Percentiles rank a stretch among this genome's conserved stretches.
These are phyloP conservation scores for Hordeum vulgare DNA, from an alignment of 176 grass and related monocot genomes.

Conservation along the genomic window MorexV3_pseudomolecules_assembly NC_058523.1:523439467-523439966, in stretches of 20 bases:
- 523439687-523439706: slow-evolving; percentile 11
- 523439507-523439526: slow-evolving; percentile 30
- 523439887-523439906: background rate
- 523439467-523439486: background rate
- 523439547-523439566: background rate
- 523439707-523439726: slow-evolving; percentile 36
- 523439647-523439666: slow-evolving; percentile 17
- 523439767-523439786: background rate
- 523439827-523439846: slow-evolving; percentile 25
- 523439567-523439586: background rate
- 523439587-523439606: background rate
- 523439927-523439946: background rate
- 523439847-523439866: background rate
- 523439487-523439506: background rate
- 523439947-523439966: slow-evolving; percentile 10
- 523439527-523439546: background rate
- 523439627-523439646: background rate
- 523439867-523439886: background rate
- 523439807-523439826: slow-evolving; percentile 56
- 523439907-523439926: background rate
- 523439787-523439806: background rate
- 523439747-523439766: background rate
- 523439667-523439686: slow-evolving; percentile 27
- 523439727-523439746: background rate
- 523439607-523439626: background rate